A percentile compares a stretch with the other conserved stretches of the same genome.
Conservation (phyloP, 257 asterid species). For the Solanum verrucosum region DNA sequence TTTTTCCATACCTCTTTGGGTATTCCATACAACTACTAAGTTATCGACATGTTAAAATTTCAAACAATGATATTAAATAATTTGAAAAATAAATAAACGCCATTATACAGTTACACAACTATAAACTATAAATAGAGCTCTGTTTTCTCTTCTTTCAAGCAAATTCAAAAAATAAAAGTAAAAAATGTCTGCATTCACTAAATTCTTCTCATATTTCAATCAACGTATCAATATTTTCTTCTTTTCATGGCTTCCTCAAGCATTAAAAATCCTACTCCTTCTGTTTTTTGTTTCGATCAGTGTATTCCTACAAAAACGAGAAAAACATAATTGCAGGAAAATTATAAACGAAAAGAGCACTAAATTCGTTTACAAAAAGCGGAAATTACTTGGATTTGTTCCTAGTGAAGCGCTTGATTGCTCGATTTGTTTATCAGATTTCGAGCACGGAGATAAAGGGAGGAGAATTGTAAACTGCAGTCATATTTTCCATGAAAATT, state of each 20-base stretch:
- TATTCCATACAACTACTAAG: not conserved
- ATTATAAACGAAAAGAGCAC: conserved; percentile 28
- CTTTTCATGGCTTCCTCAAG: conserved; percentile 29
- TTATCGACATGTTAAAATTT: not conserved
- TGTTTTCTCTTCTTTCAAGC: not conserved
- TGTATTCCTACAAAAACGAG: not conserved
- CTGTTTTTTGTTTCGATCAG: conserved; percentile 7
- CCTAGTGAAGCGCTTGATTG: not conserved
- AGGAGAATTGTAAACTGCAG: not conserved
- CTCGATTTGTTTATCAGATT: not conserved
- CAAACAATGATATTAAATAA: not conserved
- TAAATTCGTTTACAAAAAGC: conserved; percentile 14
- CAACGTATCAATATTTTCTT: conserved; percentile 9
- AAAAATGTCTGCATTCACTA: conserved; percentile 30
- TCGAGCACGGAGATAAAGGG: not conserved
- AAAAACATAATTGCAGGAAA: conserved; percentile 17
- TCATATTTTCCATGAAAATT: not conserved
- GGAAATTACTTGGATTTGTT: not conserved
- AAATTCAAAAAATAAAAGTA: not conserved
- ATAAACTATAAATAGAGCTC: too few species aligned
- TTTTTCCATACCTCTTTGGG: too few species aligned
- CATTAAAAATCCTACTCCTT: conserved; percentile 20
- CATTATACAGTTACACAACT: not conserved
- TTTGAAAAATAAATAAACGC: not conserved
- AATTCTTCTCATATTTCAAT: conserved; percentile 11